A percentile compares a stretch with the other conserved stretches of the same genome.
Evolutionary conservation across 2,329 filamentous ascomycete species (phyloP).

Genomic region (Monilinia fructigena): DNA sequence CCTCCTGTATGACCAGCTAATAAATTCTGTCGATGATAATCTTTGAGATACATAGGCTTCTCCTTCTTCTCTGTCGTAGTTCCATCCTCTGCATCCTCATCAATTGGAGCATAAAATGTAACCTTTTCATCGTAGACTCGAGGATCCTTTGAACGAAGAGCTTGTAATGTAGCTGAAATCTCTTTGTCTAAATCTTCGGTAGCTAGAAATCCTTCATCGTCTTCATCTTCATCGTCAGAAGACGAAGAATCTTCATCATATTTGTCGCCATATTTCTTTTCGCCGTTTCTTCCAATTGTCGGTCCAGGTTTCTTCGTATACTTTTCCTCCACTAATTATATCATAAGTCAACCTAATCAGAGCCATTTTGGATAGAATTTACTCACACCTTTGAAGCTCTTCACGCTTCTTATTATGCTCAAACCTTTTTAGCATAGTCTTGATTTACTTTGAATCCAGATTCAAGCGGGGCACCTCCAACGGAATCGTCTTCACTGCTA

Average conservation of each 20-base stretch:
- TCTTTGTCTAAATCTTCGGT: conserved; percentile 83
- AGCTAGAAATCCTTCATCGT: conserved; percentile 83
- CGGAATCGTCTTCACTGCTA: conserved; percentile 40
- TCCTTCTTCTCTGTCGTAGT: conserved; percentile 59
- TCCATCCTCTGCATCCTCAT: conserved; percentile 48
- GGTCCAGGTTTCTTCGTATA: conserved; percentile 51
- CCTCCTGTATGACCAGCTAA: conserved; percentile 66
- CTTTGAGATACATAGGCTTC: conserved; percentile 79
- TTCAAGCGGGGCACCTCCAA: conserved; percentile 41
- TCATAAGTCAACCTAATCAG: conserved; percentile 33
- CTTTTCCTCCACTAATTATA: conserved; percentile 77
- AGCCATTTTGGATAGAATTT: conserved; percentile 15
- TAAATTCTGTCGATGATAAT: conserved; percentile 93
- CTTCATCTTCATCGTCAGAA: conserved; percentile 75
- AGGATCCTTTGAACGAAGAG: conserved; percentile 88
- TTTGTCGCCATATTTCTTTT: conserved; percentile 42
- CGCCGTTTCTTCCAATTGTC: conserved; percentile 41
- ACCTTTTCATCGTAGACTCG: conserved; percentile 78
- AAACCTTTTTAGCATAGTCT: conserved; percentile 80
- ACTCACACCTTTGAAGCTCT: conserved; percentile 69
- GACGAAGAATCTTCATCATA: conserved; percentile 61
- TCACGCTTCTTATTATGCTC: conserved; percentile 98
- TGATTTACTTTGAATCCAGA: conserved; percentile 76
- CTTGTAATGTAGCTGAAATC: conserved; percentile 81
- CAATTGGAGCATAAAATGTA: conserved; percentile 72